Conservation (phyloP, 2,329 filamentous ascomycete species). For the Camptophora hylomeconis region DNA sequence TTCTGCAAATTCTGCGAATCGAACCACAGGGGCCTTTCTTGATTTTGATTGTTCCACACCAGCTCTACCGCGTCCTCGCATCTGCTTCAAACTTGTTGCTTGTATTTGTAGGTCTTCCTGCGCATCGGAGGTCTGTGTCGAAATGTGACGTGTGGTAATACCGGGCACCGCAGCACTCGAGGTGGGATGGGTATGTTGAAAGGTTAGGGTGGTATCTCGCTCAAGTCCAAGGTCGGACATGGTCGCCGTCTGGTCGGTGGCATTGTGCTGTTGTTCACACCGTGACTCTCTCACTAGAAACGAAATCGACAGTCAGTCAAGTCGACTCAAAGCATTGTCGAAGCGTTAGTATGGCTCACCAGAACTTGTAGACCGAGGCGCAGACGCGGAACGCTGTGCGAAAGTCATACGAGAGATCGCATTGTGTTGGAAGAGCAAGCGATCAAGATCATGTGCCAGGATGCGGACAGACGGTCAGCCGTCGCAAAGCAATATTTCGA, state of each 20-base stretch:
- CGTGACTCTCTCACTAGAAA: slow-evolving; percentile 1
- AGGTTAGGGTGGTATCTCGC: neutral
- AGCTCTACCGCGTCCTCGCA: slow-evolving; percentile 1
- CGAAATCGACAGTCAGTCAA: neutral
- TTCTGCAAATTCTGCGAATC: slow-evolving; percentile 32
- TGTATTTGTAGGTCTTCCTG: too few relatives aligned
- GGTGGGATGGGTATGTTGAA: too few relatives aligned
- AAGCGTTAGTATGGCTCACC: slow-evolving; percentile 3
- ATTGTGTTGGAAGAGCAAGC: too few relatives aligned
- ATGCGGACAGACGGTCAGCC: too few relatives aligned
- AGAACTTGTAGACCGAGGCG: slow-evolving; percentile 2
- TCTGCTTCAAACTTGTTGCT: neutral
- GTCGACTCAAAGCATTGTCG: slow-evolving; percentile 1
- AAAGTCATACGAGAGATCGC: slow-evolving; percentile 6
- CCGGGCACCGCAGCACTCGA: too few relatives aligned
- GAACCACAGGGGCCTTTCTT: slow-evolving; percentile 19
- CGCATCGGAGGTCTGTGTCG: too few relatives aligned
- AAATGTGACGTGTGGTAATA: too few relatives aligned
- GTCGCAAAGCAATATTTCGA: too few relatives aligned
- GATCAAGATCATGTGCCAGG: too few relatives aligned
- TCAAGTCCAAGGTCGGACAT: slow-evolving; percentile 6
- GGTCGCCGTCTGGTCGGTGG: slow-evolving; percentile 4
- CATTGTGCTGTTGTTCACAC: slow-evolving; percentile 4
- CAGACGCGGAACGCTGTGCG: slow-evolving; percentile 3
- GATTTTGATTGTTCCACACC: slow-evolving; percentile 6